These are phyloP conservation scores for Gossypioides kirkii DNA, from an alignment of 345 rosid genomes.

Conservation along the genomic window DNA sequence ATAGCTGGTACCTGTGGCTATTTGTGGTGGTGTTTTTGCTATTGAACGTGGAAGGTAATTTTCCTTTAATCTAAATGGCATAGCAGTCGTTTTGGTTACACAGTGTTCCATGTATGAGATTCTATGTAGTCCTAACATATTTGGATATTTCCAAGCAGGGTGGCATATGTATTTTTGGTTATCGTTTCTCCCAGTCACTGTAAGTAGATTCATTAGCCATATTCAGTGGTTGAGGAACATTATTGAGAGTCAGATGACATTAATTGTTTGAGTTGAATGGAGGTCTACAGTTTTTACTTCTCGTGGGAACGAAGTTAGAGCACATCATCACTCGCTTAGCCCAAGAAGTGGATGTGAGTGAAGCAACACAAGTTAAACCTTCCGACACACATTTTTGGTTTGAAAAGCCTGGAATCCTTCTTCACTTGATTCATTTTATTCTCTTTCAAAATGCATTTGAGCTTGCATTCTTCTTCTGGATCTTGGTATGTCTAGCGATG, in stretches of 20 bases:
- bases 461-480: constrained; percentile 87
- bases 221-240: not conserved
- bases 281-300: constrained; percentile 52
- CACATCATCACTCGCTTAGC: constrained; percentile 58
- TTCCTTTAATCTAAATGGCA: not conserved
- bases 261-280: not conserved
- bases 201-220: constrained; percentile 33
- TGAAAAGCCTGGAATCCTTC: constrained; percentile 39
- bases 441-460: constrained; percentile 83
- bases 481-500: constrained; percentile 38
- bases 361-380: constrained; percentile 49
- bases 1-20: constrained; percentile 87
- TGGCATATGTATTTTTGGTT: constrained; percentile 89
- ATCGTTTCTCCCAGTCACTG: constrained; percentile 70
- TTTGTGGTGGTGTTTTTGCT: constrained; percentile 73
- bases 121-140: not conserved
- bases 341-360: constrained; percentile 31
- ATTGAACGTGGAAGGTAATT: constrained; percentile 61
- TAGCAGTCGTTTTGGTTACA: not conserved
- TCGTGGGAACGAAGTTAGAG: constrained; percentile 78
- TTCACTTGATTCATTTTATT: constrained; percentile 69
- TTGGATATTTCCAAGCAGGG: constrained; percentile 36
- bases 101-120: not conserved
- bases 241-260: not conserved
- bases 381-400: constrained; percentile 85